These are phyloP conservation scores for Candida gigantensis DNA, from an alignment of 1,139 yeast genomes.

Conservation along the genomic window DNA sequence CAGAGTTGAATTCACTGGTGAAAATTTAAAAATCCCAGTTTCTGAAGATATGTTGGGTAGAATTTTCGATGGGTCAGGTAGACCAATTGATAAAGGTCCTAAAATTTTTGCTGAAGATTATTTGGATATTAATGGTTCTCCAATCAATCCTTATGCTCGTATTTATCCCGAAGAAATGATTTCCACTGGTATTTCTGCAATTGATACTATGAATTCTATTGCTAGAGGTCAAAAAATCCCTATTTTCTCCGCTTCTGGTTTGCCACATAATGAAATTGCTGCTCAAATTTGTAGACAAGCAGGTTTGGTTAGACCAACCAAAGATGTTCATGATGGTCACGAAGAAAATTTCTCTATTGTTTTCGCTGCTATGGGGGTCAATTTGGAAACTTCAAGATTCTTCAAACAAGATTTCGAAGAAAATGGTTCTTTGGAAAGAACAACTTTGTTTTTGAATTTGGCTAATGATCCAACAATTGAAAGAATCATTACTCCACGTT, in stretches of 20 bases:
- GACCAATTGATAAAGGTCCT: conserved; percentile 98
- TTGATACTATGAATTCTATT: conserved; percentile 98
- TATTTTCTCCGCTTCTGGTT: conserved; percentile 97
- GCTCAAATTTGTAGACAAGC: conserved; percentile 99
- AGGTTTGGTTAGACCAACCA: conserved; percentile 97
- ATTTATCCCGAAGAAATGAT: conserved; percentile 99
- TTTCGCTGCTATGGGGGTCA: conserved; percentile 82
- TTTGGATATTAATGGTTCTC: conserved; percentile 97
- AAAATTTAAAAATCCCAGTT: conserved; percentile 88
- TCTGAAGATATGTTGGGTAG: conserved; percentile 98
- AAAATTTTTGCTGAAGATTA: conserved; percentile 97
- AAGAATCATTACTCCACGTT: conserved; percentile 98
- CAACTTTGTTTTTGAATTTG: conserved; percentile 91
- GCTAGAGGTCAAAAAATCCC: conserved; percentile 99
- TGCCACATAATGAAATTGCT: conserved; percentile 99
- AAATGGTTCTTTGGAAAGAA: conserved; percentile 97
- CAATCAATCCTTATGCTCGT: conserved; percentile 97
- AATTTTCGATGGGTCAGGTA: conserved; percentile 98
- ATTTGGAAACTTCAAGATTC: conserved; percentile 49
- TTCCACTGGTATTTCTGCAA: conserved; percentile 97
- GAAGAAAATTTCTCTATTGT: conserved; percentile 99
- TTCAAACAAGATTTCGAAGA: conserved; percentile 99
- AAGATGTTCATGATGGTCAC: conserved; percentile 99
- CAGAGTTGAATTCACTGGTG: conserved; percentile 94
- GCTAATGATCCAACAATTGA: conserved; percentile 99